Evolutionary conservation across 2,329 filamentous ascomycete genomes (phyloP), one percentile per base, ranked within the genome.

Genomic region (Cladophialophora exuberans): DNA sequence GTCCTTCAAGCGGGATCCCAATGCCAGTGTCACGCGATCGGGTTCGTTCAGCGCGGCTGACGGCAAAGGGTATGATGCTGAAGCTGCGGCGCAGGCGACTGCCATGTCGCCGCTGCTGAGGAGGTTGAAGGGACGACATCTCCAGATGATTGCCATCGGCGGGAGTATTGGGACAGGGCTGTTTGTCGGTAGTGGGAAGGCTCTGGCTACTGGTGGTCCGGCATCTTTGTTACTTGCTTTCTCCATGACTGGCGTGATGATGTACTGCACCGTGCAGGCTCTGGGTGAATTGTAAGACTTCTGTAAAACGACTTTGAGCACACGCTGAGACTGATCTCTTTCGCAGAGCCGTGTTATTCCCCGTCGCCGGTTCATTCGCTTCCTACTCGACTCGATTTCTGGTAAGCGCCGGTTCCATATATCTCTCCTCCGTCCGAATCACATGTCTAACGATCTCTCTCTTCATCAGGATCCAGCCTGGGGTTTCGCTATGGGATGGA

Each of bases 331-430:
- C n/a, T n/a, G n/a, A 13, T 10, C 10, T 30, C 22, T 7, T 7
- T 31, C 4, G 23, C 35, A 49, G 46, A 6, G 90, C 92, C 13
- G 91, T 97, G 15, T 75, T 91, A 10, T 97, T 93, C 65, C 93
- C 93, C 3, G 88, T 97, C 20, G 89, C 92, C 18, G 93, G 93
- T 52, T 95, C 91, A 2, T 97, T 97, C 69, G 90, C 90, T 1
- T 86, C 90, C 6, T 97, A 92, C 74, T 94, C 92, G 15, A 96
- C 90, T 25, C 84, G 93, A 15, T 97, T 97, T 66, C 73, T 97
- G 15, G 46, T 49, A 38, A 20, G 46, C 11, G 10, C 6, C 5
- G 1, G 13, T 7, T 3, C 20, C 3, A 10, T 18, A 6, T 4
- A 6, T 20, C 26, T 26, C 35, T 31, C 7, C 31, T 30, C 10